Evolutionary conservation across 495 filamentous ascomycete genomes (phyloP).

Genomic region (Hypoxylon rickii): DNA sequence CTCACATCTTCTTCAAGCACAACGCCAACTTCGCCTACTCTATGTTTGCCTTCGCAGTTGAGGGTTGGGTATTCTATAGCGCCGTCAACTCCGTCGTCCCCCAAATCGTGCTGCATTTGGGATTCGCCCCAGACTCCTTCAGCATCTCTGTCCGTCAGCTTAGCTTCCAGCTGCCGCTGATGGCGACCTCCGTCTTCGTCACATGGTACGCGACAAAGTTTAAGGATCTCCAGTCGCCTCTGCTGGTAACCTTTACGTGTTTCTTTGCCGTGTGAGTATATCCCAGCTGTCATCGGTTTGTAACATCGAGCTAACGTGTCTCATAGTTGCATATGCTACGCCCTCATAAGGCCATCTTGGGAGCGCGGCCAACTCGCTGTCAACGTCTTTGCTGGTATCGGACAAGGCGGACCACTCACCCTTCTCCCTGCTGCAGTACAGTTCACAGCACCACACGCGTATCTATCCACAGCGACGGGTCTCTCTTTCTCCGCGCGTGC

Average conservation of each 20-base stretch:
- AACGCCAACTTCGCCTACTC: conserved; percentile 59
- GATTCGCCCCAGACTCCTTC: conserved; percentile 53
- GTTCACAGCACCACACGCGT: conserved; percentile 59
- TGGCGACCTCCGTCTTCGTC: conserved; percentile 47
- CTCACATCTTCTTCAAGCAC: conserved; percentile 58
- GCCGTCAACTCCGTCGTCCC: conserved; percentile 60
- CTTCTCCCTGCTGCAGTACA: conserved; percentile 57
- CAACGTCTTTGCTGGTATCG: conserved; percentile 55
- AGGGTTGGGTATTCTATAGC: conserved; percentile 64
- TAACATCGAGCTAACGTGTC: background rate
- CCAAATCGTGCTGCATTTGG: conserved; percentile 57
- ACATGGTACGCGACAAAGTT: conserved; percentile 54
- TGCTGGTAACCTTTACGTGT: conserved; percentile 52
- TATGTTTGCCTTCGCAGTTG: conserved; percentile 58
- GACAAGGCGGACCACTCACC: conserved; percentile 54
- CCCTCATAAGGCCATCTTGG: conserved; percentile 51
- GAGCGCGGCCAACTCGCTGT: conserved; percentile 53
- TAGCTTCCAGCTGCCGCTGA: conserved; percentile 42
- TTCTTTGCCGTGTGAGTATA: conserved; percentile 53
- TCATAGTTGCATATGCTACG: conserved; percentile 50
- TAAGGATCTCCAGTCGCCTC: conserved; percentile 55
- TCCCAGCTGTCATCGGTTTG: background rate
- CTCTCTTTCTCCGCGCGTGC: conserved; percentile 59
- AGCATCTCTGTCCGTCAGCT: conserved; percentile 55
- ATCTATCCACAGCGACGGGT: conserved; percentile 58